Conservation (phyloP, 305 asterid species). For the Solanum hybrid region DNA sequence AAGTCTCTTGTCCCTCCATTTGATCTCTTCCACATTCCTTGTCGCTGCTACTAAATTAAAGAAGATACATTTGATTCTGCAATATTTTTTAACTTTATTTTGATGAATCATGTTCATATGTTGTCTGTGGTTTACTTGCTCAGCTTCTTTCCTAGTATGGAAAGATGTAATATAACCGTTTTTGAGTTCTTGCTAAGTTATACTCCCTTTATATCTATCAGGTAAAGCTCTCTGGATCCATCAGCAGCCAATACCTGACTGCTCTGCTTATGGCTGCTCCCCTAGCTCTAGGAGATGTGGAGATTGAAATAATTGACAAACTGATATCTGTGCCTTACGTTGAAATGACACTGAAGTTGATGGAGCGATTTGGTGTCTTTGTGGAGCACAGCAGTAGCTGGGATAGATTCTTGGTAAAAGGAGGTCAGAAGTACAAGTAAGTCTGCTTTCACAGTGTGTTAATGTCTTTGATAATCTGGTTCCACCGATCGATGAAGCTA, state of each 20-base stretch:
- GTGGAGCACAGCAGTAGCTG: slow-evolving; percentile 82
- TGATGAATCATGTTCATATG: background rate
- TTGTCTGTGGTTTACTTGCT: background rate
- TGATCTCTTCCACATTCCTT: background rate
- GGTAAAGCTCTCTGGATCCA: slow-evolving; percentile 95
- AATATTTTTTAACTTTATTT: background rate
- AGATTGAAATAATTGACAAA: slow-evolving; percentile 86
- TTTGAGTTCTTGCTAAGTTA: background rate
- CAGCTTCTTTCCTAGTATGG: background rate
- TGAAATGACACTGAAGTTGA: slow-evolving; percentile 95
- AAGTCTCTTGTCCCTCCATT: background rate
- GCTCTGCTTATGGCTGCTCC: slow-evolving; percentile 98
- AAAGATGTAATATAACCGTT: background rate
- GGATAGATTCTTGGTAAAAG: slow-evolving; percentile 75
- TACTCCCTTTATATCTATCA: slow-evolving; percentile 19
- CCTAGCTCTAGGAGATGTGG: slow-evolving; percentile 82
- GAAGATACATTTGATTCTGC: background rate
- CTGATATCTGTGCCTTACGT: slow-evolving; percentile 92
- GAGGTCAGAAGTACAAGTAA: slow-evolving; percentile 97
- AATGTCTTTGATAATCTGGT: background rate
- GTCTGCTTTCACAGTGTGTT: slow-evolving; percentile 10
- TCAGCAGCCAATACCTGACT: slow-evolving; percentile 95
- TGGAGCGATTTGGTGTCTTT: slow-evolving; percentile 89
- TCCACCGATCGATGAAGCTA: background rate
- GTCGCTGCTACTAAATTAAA: background rate